These are phyloP conservation scores for Paramecium sexaurelia DNA, from an alignment of 73 alveolate species.

Conservation along the genomic window DNA sequence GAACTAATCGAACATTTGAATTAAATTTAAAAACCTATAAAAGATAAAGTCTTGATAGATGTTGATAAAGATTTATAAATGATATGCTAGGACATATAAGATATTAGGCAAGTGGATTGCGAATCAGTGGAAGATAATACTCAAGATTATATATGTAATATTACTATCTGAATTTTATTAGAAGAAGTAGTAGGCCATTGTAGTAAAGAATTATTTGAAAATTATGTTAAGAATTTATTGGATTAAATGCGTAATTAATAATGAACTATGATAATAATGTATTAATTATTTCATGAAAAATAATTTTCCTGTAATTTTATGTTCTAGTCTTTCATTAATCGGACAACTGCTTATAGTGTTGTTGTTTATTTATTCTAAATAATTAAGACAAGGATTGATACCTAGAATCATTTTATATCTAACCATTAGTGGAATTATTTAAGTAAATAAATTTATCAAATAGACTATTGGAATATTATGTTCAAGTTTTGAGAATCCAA, in stretches of 20 bases:
- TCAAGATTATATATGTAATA: background rate
- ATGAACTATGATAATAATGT: background rate
- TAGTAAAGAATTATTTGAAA: background rate
- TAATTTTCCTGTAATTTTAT: background rate
- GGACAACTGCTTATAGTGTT: background rate
- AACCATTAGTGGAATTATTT: background rate
- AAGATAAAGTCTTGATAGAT: background rate
- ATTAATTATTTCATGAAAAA: background rate
- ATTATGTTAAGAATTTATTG: background rate
- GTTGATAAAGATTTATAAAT: background rate
- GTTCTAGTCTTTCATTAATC: background rate
- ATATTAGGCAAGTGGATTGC: background rate
- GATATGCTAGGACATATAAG: background rate
- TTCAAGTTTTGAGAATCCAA: background rate
- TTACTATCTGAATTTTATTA: background rate
- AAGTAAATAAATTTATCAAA: background rate
- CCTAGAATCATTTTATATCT: constrained; percentile 20
- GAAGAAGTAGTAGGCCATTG: background rate
- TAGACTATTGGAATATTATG: constrained; percentile 8
- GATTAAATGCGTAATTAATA: background rate
- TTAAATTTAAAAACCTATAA: background rate
- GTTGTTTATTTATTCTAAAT: background rate
- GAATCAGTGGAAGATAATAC: background rate
- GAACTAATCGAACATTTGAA: background rate
- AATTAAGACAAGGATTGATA: background rate